Conservation (phyloP, 495 filamentous ascomycete genomes). For the Immersiella caudata region DNA sequence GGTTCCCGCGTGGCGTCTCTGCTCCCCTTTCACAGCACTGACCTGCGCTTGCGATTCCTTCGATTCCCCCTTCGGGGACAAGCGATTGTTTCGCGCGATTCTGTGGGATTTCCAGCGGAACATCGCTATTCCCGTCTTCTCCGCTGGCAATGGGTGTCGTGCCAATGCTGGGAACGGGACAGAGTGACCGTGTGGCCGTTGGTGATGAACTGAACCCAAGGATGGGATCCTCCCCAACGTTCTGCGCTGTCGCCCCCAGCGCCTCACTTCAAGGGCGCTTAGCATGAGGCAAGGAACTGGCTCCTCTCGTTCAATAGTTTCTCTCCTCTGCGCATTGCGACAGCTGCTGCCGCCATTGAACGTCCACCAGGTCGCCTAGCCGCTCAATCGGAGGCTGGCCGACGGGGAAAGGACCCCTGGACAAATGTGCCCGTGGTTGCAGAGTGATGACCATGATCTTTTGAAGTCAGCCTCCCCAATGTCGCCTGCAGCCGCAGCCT, state of each 20-base stretch:
- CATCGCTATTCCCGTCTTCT: too few relatives aligned
- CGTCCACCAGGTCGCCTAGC: constrained; percentile 14
- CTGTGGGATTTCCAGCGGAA: too few relatives aligned
- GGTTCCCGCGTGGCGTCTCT: constrained; percentile 10
- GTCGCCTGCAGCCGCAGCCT: not conserved
- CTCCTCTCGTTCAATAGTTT: constrained; percentile 19
- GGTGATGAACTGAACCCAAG: not conserved
- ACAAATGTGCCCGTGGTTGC: not conserved
- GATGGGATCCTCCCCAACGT: not conserved
- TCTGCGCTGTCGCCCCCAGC: not conserved
- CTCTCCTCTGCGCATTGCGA: not conserved
- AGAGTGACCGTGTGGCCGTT: not conserved
- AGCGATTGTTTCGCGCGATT: not conserved
- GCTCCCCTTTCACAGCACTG: not conserved
- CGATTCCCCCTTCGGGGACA: not conserved
- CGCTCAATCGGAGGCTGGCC: not conserved
- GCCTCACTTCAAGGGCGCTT: constrained; percentile 13
- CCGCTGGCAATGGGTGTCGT: too few relatives aligned
- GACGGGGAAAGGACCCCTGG: not conserved
- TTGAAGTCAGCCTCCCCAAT: not conserved
- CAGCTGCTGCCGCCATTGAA: constrained; percentile 19
- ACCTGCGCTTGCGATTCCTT: constrained; percentile 2
- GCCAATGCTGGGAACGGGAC: too few relatives aligned
- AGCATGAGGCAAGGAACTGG: constrained; percentile 6
- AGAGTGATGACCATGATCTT: not conserved